Evolutionary conservation across 2,329 filamentous ascomycete species (phyloP), one percentile per base, ranked within the genome.

Genomic region (Fusarium albosuccineum): DNA sequence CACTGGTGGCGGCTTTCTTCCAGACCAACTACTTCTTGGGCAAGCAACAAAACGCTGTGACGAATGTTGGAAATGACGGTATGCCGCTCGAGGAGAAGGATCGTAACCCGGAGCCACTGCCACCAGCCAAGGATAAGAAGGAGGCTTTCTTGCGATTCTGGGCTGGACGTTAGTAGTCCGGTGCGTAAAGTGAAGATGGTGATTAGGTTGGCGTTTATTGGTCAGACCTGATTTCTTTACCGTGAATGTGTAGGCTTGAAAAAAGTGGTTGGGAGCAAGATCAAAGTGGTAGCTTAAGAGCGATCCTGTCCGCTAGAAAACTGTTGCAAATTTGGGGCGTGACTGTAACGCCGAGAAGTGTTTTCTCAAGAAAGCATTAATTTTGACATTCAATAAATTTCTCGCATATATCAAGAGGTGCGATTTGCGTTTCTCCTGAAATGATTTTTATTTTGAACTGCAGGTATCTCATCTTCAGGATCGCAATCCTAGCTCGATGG

Each of bases 1-100:
- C 78, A 2, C 59, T 79, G 13, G 52, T 81, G 5, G 77, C 75
- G 2, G 71, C 78, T 1, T 73, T 79, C 34, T 79, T 78, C 61
- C 78, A 79, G 74, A 78, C 79, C 30, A 75, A 81, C 63, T 81
- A 69, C 70, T 76, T 73, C 54, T 60, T 77, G 3, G 75, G 75
- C 33, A 76, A 75, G 65, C 67, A 75, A 63, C 69, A 76, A 50
- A 75, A 76, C 40, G 72, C 70, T 3, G 75, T 75, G 8, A 74
- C 67, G 4, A 73, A 76, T 54, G 66, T 68, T 14, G 72, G 74
- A 1, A 69, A 72, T 16, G 72, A 76, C 34, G 74, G 73, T 3
- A 57, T 69, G 66, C 44, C 59, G 30, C 48, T 74, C 22, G 57
- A 60, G 16, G 69, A 70, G 36, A 69, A 67, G 48, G 56, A 68